These are phyloP conservation scores for Papilionanthe hybrid DNA, from an alignment of 116 monocot species.

Conservation along the genomic window DNA sequence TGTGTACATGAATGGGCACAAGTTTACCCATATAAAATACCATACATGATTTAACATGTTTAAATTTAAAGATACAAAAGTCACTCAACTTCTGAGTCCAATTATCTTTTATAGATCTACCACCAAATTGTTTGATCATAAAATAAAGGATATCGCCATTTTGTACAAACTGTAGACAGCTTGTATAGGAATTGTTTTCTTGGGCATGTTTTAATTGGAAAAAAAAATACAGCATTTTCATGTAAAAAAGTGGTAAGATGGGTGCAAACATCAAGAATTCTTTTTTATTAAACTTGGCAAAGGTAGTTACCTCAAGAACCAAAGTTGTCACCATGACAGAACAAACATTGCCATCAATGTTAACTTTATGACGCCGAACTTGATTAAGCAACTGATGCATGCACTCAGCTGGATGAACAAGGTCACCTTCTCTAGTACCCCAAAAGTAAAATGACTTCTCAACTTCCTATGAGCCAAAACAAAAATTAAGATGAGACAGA, in stretches of 20 bases:
- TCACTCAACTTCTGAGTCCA: background rate
- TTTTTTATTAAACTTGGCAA: background rate
- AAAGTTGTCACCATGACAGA: conserved; percentile 74
- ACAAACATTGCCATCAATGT: conserved; percentile 74
- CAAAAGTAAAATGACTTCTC: conserved; percentile 54
- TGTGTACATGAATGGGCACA: no score
- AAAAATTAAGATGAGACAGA: background rate
- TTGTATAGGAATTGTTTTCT: background rate
- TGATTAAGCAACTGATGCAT: conserved; percentile 71
- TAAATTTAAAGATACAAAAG: no score
- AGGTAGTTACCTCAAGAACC: conserved; percentile 54
- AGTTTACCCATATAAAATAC: no score
- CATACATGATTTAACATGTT: no score
- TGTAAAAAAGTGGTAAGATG: no score
- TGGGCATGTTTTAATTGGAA: no score
- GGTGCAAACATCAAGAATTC: background rate
- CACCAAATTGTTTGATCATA: background rate
- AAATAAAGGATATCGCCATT: background rate
- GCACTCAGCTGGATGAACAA: conserved; percentile 69
- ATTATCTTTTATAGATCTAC: background rate
- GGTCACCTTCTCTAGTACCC: conserved; percentile 54
- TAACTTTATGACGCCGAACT: conserved; percentile 64
- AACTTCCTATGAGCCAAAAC: conserved; percentile 39
- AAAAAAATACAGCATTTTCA: no score
- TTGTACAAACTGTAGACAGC: background rate